Evolutionary conservation across 371 early-diverging fungal species (phyloP).

Genomic region (Circinella minor): DNA sequence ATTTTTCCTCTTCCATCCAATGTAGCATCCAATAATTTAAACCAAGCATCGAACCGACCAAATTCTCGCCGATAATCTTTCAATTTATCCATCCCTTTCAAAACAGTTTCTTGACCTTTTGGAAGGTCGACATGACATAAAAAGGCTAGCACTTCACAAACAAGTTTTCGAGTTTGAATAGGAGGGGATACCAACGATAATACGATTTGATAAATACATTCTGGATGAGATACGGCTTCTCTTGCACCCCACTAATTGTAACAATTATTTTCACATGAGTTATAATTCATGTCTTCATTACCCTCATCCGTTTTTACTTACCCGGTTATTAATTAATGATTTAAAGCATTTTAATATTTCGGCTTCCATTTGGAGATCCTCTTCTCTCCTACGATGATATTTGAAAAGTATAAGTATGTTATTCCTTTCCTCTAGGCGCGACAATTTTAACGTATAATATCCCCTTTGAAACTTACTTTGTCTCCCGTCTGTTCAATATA

Average conservation of each 20-base stretch:
- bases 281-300: background rate
- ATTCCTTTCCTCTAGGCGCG: background rate
- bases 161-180: slow-evolving; percentile 76
- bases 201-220: slow-evolving; percentile 74
- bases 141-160: slow-evolving; percentile 83
- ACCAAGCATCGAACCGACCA: slow-evolving; percentile 83
- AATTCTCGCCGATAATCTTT: slow-evolving; percentile 61
- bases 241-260: slow-evolving; percentile 75
- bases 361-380: slow-evolving; percentile 77
- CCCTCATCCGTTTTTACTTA: slow-evolving; percentile 19
- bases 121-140: slow-evolving; percentile 83
- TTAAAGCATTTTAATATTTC: slow-evolving; percentile 85
- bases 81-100: slow-evolving; percentile 71
- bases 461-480: slow-evolving; percentile 34
- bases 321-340: slow-evolving; percentile 74
- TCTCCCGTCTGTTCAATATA: slow-evolving; percentile 52
- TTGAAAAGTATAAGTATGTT: background rate
- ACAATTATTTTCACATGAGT: background rate
- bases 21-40: slow-evolving; percentile 74
- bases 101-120: slow-evolving; percentile 78
- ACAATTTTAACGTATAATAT: background rate
- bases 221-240: slow-evolving; percentile 76
- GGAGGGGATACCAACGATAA: slow-evolving; percentile 81
- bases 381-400: slow-evolving; percentile 58
- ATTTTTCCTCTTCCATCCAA: slow-evolving; percentile 83